These are phyloP conservation scores for Silene uniflora DNA, from an alignment of 148 eudicot species.

Conservation along the genomic window DNA sequence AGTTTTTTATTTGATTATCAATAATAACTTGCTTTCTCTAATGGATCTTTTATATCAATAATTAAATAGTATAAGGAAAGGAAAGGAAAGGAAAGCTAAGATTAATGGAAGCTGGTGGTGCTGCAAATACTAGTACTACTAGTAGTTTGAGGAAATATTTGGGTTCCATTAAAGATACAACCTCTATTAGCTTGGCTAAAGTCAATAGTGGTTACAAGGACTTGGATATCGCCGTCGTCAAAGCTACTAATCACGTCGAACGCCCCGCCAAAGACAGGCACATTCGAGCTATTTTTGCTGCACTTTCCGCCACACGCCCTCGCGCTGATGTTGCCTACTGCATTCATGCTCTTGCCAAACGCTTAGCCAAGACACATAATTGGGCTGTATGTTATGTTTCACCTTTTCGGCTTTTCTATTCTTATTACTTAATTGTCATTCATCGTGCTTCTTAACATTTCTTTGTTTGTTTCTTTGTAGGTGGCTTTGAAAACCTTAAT, in stretches of 20 bases:
- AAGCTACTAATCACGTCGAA: slow-evolving; percentile 92
- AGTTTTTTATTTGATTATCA: too few species aligned
- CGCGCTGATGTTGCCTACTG: slow-evolving; percentile 97
- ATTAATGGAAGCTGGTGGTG: too few species aligned
- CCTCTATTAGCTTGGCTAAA: slow-evolving; percentile 92
- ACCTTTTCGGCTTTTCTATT: too few species aligned
- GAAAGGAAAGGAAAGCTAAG: too few species aligned
- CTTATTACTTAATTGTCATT: too few species aligned
- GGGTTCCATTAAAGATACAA: slow-evolving; percentile 87
- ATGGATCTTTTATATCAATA: too few species aligned
- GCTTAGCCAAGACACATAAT: slow-evolving; percentile 83
- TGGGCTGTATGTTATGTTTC: slow-evolving; percentile 69
- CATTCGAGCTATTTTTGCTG: slow-evolving; percentile 81
- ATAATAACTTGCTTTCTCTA: too few species aligned
- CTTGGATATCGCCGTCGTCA: slow-evolving; percentile 80
- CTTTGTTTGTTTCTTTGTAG: slow-evolving; percentile 32
- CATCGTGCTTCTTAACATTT: neutral
- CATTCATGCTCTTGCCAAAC: slow-evolving; percentile 84
- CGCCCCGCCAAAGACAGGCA: slow-evolving; percentile 89
- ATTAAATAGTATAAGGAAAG: too few species aligned
- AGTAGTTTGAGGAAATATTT: slow-evolving; percentile 79
- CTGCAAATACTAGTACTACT: too few species aligned
- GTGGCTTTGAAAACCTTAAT: slow-evolving; percentile 93
- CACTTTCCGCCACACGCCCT: slow-evolving; percentile 82
- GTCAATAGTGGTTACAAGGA: slow-evolving; percentile 90